phyloP scores from a whole-genome alignment of 306 rosid species.

The Luffa acutangula region DNA sequence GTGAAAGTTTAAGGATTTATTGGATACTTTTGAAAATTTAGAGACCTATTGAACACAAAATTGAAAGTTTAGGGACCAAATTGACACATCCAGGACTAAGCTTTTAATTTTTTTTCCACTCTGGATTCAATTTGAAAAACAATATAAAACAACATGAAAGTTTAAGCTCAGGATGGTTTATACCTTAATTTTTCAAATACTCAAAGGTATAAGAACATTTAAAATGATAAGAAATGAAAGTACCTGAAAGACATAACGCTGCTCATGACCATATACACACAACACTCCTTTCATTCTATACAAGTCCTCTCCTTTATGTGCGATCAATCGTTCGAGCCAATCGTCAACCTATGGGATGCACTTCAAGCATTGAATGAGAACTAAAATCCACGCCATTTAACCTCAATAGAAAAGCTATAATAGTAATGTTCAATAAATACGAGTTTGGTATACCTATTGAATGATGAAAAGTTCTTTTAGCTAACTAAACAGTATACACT shows the following conservation, averaged over 20 bases:
- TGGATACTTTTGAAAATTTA: no score
- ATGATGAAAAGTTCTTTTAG: no score
- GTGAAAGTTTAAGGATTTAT: no score
- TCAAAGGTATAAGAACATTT: not conserved
- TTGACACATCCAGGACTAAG: no score
- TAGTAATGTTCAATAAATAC: no score
- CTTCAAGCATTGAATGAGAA: not conserved
- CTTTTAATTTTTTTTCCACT: no score
- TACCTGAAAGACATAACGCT: constrained; percentile 82
- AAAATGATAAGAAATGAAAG: constrained; percentile 8
- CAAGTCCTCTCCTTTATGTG: constrained; percentile 87
- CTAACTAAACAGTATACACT: not conserved
- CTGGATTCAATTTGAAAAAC: not conserved
- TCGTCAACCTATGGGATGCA: constrained; percentile 44
- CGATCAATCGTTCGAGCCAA: constrained; percentile 84
- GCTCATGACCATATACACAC: constrained; percentile 54
- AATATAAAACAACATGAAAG: not conserved
- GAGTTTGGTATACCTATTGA: no score
- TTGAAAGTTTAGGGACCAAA: no score
- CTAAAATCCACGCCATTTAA: not conserved
- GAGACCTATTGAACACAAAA: no score
- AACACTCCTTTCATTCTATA: constrained; percentile 91
- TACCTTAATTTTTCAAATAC: not conserved
- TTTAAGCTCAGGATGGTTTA: not conserved
- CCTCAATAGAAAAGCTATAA: no score